These are phyloP conservation scores for Bruguiera gymnorhiza DNA, from an alignment of 345 rosid genomes.

Conservation along the genomic window DNA sequence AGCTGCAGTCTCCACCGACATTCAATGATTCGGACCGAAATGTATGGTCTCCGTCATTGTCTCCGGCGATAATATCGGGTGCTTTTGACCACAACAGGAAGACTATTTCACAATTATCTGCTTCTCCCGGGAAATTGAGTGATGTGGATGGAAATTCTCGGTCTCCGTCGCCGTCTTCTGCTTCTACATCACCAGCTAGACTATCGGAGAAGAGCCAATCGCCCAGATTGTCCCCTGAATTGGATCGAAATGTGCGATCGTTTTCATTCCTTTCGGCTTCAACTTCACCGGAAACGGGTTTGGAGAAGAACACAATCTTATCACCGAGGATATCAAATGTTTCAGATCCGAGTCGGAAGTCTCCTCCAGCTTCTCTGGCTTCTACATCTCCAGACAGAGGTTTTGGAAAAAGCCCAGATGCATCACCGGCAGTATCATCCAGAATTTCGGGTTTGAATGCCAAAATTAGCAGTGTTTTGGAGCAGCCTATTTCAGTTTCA, in stretches of 20 bases:
- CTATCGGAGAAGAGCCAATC: constrained; percentile 26
- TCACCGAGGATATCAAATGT: constrained; percentile 22
- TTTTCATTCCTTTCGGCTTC: constrained; percentile 41
- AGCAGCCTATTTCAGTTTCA: constrained; percentile 30
- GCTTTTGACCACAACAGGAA: neutral
- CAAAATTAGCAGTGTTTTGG: constrained; percentile 26
- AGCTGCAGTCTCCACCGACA: neutral
- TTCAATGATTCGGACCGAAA: constrained; percentile 16
- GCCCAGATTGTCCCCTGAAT: constrained; percentile 19
- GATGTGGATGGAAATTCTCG: constrained; percentile 1
- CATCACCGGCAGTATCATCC: constrained; percentile 29
- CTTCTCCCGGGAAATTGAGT: neutral
- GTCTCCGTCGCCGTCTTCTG: constrained; percentile 5
- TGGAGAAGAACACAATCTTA: constrained; percentile 14
- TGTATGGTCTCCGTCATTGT: constrained; percentile 21
- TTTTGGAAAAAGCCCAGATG: constrained; percentile 27
- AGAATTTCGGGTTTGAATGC: constrained; percentile 28
- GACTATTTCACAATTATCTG: neutral
- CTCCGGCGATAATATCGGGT: constrained; percentile 22
- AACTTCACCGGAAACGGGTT: constrained; percentile 47
- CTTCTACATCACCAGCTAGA: constrained; percentile 38
- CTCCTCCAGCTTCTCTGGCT: constrained; percentile 43
- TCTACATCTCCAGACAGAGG: constrained; percentile 52
- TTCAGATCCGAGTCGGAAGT: constrained; percentile 32
- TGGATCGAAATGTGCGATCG: constrained; percentile 39